phyloP scores from a whole-genome alignment of 129 eudicot species.

The Flaveria linearis region DNA sequence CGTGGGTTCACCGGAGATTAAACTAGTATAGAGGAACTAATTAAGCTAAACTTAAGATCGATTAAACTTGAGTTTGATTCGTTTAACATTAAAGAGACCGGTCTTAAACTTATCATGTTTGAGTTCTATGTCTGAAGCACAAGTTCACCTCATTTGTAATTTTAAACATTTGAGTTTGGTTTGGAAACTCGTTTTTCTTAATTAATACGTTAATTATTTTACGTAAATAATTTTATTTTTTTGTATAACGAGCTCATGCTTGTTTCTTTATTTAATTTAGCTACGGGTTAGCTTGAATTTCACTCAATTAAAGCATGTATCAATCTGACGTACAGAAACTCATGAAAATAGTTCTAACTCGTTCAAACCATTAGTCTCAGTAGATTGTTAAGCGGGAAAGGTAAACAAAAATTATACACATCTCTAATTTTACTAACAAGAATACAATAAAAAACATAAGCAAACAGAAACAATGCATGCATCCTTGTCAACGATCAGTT shows the following conservation, averaged over 20 bases:
- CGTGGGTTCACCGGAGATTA: too few relatives aligned
- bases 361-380: too few relatives aligned
- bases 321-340: too few relatives aligned
- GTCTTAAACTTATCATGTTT: neutral
- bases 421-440: neutral
- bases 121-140: neutral
- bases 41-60: neutral
- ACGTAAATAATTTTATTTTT: too few relatives aligned
- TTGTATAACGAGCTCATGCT: too few relatives aligned
- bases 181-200: too few relatives aligned
- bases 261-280: too few relatives aligned
- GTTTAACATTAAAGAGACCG: neutral
- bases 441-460: neutral
- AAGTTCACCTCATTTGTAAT: neutral
- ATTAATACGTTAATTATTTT: too few relatives aligned
- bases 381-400: too few relatives aligned
- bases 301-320: too few relatives aligned
- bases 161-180: neutral
- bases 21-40: neutral
- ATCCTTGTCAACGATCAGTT: slow-evolving; percentile 1
- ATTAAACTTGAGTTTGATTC: neutral
- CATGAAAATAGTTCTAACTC: too few relatives aligned
- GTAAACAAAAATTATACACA: neutral
- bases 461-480: neutral
- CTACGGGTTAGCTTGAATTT: too few relatives aligned